Evolutionary conservation across 2,329 filamentous ascomycete genomes (phyloP).

Genomic region (Daldinia sp.): DNA sequence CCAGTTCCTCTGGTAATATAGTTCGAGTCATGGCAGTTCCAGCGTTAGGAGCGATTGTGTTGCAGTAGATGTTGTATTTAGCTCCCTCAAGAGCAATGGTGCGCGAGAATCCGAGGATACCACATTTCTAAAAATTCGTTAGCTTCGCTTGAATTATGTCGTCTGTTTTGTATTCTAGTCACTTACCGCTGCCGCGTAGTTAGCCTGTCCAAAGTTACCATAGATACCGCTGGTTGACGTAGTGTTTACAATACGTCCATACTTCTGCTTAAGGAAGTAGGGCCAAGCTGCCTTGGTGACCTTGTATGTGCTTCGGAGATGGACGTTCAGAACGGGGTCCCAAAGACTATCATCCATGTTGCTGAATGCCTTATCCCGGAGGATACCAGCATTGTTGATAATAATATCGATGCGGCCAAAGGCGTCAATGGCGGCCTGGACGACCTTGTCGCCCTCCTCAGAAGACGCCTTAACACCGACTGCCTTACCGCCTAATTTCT

Average conservation of each 20-base stretch:
- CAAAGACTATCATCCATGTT: slow-evolving; percentile 98
- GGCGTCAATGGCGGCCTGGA: slow-evolving; percentile 92
- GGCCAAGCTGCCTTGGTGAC: slow-evolving; percentile 98
- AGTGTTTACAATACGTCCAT: slow-evolving; percentile 96
- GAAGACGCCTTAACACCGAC: slow-evolving; percentile 93
- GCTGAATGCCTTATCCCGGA: slow-evolving; percentile 95
- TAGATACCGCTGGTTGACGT: slow-evolving; percentile 98
- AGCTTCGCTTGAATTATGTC: slow-evolving; percentile 29
- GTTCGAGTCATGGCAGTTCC: slow-evolving; percentile 95
- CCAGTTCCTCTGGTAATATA: slow-evolving; percentile 95
- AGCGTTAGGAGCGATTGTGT: slow-evolving; percentile 97
- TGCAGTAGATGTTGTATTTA: slow-evolving; percentile 98
- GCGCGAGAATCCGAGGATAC: slow-evolving; percentile 94
- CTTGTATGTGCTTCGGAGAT: slow-evolving; percentile 95
- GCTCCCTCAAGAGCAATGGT: slow-evolving; percentile 91
- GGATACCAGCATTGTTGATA: slow-evolving; percentile 97
- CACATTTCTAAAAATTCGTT: slow-evolving; percentile 73
- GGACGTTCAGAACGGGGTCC: slow-evolving; percentile 92
- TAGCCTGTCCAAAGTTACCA: slow-evolving; percentile 98
- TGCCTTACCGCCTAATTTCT: slow-evolving; percentile 87
- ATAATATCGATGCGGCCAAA: slow-evolving; percentile 95
- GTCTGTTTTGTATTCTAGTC: slow-evolving; percentile 9
- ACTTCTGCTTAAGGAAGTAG: slow-evolving; percentile 98
- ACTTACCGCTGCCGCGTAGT: slow-evolving; percentile 90
- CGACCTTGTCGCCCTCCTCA: slow-evolving; percentile 89